These are phyloP conservation scores for Boletus reticulatus DNA, from an alignment of 768 basidiomycete species.

Conservation along the genomic window DNA sequence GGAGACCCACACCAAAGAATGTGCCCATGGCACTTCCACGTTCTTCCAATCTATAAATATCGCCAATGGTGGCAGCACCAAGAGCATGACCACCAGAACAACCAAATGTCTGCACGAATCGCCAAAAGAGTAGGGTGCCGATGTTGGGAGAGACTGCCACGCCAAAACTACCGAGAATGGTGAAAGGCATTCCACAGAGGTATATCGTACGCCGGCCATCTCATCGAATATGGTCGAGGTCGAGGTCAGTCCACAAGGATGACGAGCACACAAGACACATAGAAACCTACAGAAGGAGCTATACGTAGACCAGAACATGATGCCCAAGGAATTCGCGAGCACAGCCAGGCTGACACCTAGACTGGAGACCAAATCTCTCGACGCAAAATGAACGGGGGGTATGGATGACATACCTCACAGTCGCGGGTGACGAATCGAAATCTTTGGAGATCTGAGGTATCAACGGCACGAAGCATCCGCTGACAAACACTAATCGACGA, in stretches of 20 bases:
- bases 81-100: conserved; percentile 52
- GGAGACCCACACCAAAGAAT: conserved; percentile 46
- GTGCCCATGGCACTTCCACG: conserved; percentile 58
- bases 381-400: neutral
- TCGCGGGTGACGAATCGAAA: conserved; percentile 49
- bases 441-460: conserved; percentile 74
- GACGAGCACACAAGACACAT: too few relatives aligned
- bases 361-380: conserved; percentile 21
- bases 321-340: conserved; percentile 44
- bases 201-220: conserved; percentile 70
- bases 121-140: conserved; percentile 50
- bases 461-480: conserved; percentile 68
- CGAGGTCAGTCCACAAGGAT: neutral
- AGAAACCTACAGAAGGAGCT: conserved; percentile 50
- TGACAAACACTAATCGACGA: conserved; percentile 54
- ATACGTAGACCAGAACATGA: conserved; percentile 51
- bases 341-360: conserved; percentile 53
- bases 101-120: conserved; percentile 67
- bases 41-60: conserved; percentile 65
- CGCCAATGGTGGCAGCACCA: conserved; percentile 60
- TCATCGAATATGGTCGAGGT: conserved; percentile 21
- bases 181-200: conserved; percentile 55
- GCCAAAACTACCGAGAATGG: conserved; percentile 57
- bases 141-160: conserved; percentile 48
- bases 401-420: conserved; percentile 49